A percentile compares a stretch with the other conserved stretches of the same genome.
phyloP scores from a whole-genome alignment of 2,329 filamentous ascomycete species.

The Penicillium sp. region DNA sequence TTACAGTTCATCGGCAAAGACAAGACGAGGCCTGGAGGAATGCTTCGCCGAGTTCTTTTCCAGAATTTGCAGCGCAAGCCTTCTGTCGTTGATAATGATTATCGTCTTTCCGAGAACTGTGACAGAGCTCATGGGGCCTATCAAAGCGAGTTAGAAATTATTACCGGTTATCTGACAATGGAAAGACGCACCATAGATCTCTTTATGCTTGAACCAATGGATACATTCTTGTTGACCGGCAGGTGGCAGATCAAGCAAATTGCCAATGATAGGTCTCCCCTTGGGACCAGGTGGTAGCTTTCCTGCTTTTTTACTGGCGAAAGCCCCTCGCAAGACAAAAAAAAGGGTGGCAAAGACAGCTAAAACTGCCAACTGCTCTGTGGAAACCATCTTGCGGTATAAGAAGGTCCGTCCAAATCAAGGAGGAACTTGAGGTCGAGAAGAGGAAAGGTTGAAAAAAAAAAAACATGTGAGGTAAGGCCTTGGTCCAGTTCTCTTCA shows the following conservation, averaged over 20 bases:
- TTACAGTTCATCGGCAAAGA: slow-evolving; percentile 44
- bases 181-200: slow-evolving; percentile 39
- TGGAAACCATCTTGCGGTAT: not conserved
- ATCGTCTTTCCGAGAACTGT: slow-evolving; percentile 41
- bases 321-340: not conserved
- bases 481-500: not conserved
- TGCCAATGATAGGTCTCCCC: slow-evolving; percentile 54
- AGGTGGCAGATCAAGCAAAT: slow-evolving; percentile 54
- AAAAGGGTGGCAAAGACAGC: not conserved
- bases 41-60: slow-evolving; percentile 37
- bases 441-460: not conserved
- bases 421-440: not conserved
- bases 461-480: not conserved
- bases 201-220: slow-evolving; percentile 52
- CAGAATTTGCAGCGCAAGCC: slow-evolving; percentile 38
- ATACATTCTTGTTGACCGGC: slow-evolving; percentile 42
- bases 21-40: slow-evolving; percentile 35
- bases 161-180: not conserved
- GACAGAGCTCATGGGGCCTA: slow-evolving; percentile 43
- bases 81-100: slow-evolving; percentile 41
- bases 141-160: not conserved
- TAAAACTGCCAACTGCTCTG: not conserved
- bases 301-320: not conserved
- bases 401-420: not conserved
- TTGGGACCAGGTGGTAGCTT: slow-evolving; percentile 56